Conservation (phyloP, 1,284 basidiomycete species). For the Gymnopus androsaceus region DNA sequence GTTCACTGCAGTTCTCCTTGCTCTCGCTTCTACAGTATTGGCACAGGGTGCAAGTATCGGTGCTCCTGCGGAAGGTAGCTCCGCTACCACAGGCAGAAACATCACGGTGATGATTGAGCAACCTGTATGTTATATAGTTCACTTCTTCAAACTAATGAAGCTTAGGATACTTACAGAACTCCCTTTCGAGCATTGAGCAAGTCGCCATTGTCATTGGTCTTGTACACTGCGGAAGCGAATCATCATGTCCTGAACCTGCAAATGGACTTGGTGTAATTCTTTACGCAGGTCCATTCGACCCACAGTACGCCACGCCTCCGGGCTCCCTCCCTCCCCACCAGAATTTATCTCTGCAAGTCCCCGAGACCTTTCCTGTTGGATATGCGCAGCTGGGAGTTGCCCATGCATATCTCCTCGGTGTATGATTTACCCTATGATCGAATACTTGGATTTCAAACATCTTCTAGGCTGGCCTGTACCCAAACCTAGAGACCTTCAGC, state of each 20-base stretch:
- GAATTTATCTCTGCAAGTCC: slow-evolving; percentile 6
- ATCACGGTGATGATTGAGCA: slow-evolving; percentile 6
- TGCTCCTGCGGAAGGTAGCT: slow-evolving; percentile 1
- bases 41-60: slow-evolving; percentile 12
- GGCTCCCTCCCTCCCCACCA: slow-evolving; percentile 9
- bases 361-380: slow-evolving; percentile 3
- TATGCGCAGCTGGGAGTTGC: slow-evolving; percentile 8
- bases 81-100: slow-evolving; percentile 1
- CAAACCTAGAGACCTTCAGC: slow-evolving; percentile 31
- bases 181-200: slow-evolving; percentile 5
- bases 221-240: not conserved
- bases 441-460: not conserved
- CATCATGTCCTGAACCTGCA: not conserved
- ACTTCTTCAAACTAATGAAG: not conserved
- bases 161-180: not conserved
- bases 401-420: slow-evolving; percentile 7
- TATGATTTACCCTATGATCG: too few relatives aligned
- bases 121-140: slow-evolving; percentile 2
- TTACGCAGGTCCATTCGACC: slow-evolving; percentile 9
- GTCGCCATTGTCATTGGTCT: slow-evolving; percentile 7
- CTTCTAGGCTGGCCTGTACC: slow-evolving; percentile 28
- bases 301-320: slow-evolving; percentile 6
- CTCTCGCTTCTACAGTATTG: not conserved
- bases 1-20: not conserved
- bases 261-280: slow-evolving; percentile 5